Evolutionary conservation across 139 green algal species (phyloP), one percentile per base, ranked within the genome.

Genomic region (Edaphochlamys debaryana): DNA sequence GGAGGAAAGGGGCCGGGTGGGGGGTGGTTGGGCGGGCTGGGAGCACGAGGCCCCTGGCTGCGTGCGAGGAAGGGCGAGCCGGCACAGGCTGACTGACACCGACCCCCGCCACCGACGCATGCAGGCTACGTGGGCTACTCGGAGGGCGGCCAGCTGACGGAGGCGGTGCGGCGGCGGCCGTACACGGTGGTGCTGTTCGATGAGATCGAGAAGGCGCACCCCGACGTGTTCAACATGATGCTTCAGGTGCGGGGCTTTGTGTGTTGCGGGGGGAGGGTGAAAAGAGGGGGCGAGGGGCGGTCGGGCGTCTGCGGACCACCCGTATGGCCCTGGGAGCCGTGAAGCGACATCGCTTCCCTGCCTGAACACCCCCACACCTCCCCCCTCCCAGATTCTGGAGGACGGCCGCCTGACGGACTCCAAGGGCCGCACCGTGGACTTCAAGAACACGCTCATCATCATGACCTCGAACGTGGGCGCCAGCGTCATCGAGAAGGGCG

Each of bases 201-300:
- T 94, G 98, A 99, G 94, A 98, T 99, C 85, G 98, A 99, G 91
- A 99, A 99, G 95, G 98, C 98, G 29, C 98, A 99, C 90, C 98
- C 98, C 25, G 98, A 99, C 75, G 98, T 99, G 50, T 99, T 99
- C 94, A 99, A 99, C 94, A 99, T 99, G 95, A 99, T 99, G 97
- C 96, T 99, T 80, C 95, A 98, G 94, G 93, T 96, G 63, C 30
- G 90, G 17, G 6, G 13, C 3, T 62, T 15, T 62, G 9, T 22
- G 52, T 27, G 52, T 3, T 27, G 52, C 17, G 52, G 4, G 52
- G 15, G 52, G 4, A 20, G 52, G 17, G 17, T 62, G 13, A 20
- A 27, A 27, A 27, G 17, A 20, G 52, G 13, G 52, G n/a, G n/a
- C n/a, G n/a, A n/a, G n/a, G n/a, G n/a, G n/a, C n/a, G n/a, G 29